A percentile compares a stretch with the other conserved stretches of the same genome.
Conservation (phyloP, 305 asterid species). For the Fraxinus xanthoxyloides region DNA sequence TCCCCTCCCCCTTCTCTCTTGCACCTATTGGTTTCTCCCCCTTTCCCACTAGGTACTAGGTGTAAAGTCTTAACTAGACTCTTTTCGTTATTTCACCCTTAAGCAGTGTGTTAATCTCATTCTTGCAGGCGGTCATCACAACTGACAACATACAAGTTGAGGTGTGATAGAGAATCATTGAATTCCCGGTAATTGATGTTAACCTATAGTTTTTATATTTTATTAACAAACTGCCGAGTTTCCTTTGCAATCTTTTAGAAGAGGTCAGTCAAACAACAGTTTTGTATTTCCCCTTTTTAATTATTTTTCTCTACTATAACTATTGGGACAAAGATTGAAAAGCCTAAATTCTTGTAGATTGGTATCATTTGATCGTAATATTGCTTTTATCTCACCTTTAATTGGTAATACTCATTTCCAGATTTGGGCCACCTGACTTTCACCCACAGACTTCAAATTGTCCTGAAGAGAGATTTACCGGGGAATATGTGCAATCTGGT, state of each 20-base stretch:
- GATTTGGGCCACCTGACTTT: constrained; percentile 96
- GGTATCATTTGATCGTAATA: neutral
- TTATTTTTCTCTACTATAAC: constrained; percentile 4
- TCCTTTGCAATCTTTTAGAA: neutral
- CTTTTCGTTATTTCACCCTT: constrained; percentile 19
- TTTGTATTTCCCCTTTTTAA: neutral
- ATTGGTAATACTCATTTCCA: constrained; percentile 28
- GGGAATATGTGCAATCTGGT: constrained; percentile 75
- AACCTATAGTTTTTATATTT: constrained; percentile 4
- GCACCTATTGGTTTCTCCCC: neutral
- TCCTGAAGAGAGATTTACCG: constrained; percentile 84
- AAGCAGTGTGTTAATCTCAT: constrained; percentile 18
- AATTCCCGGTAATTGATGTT: constrained; percentile 65
- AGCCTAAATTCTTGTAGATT: neutral
- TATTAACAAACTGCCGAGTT: neutral
- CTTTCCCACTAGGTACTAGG: neutral
- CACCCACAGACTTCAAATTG: constrained; percentile 84
- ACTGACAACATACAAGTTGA: constrained; percentile 58
- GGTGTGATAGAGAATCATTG: constrained; percentile 80
- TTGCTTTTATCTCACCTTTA: constrained; percentile 1
- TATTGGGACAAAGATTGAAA: constrained; percentile 9
- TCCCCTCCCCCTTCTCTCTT: neutral
- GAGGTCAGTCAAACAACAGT: neutral
- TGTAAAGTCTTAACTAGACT: neutral
- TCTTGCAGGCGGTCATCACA: constrained; percentile 61